Conservation (phyloP, 305 asterid genomes). For the Solanum hybrid region DNA sequence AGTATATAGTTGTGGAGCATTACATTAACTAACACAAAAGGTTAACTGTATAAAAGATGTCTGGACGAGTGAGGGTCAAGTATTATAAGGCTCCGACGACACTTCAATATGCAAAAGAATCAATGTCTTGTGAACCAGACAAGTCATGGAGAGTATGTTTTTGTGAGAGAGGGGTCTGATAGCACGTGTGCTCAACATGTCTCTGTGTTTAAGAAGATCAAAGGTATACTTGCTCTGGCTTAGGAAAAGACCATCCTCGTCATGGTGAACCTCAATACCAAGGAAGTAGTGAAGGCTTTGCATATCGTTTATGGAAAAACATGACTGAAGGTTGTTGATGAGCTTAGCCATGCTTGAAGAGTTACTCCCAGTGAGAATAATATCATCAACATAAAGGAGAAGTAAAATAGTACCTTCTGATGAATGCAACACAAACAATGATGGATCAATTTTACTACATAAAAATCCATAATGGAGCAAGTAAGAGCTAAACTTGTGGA, state of each 20-base stretch:
- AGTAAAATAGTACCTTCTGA: neutral
- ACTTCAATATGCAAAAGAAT: neutral
- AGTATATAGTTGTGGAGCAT: neutral
- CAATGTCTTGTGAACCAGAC: neutral
- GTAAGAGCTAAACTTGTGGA: neutral
- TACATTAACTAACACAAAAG: neutral
- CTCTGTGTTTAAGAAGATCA: neutral
- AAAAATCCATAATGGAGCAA: neutral
- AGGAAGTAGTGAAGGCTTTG: neutral
- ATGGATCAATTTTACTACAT: neutral
- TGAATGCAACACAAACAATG: neutral
- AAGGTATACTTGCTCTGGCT: neutral
- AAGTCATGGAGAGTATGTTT: neutral
- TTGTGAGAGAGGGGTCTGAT: neutral
- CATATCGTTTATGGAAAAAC: neutral
- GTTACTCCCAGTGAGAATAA: neutral
- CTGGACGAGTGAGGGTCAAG: neutral
- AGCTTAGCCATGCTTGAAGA: neutral
- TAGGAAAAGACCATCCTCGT: neutral
- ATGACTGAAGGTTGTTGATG: neutral
- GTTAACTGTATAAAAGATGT: neutral
- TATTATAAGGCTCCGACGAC: neutral
- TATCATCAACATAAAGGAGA: neutral
- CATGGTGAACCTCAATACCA: neutral
- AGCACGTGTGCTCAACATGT: neutral